These are phyloP conservation scores for Helenozyma baotianmanensis DNA, from an alignment of 805 yeast genomes.

Conservation along the genomic window DNA sequence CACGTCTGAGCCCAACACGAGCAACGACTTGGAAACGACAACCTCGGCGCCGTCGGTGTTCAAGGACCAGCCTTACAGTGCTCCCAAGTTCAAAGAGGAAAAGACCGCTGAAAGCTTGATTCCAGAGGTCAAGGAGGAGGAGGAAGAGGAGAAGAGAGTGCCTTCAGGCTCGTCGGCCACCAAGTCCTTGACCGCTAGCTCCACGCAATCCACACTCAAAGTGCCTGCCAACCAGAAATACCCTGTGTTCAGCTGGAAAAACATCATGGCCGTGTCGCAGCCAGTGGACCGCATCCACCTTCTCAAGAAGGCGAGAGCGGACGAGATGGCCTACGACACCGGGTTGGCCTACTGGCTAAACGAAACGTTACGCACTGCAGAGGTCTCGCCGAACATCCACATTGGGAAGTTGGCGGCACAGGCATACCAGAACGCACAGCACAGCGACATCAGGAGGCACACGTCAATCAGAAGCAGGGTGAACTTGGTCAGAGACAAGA, in stretches of 20 bases:
- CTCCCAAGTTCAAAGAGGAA: slow-evolving; percentile 11
- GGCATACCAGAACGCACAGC: slow-evolving; percentile 63
- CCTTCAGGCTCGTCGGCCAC: neutral
- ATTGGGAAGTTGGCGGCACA: slow-evolving; percentile 55
- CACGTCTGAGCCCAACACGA: slow-evolving; percentile 4
- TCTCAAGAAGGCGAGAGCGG: slow-evolving; percentile 39
- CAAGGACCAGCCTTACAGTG: slow-evolving; percentile 8
- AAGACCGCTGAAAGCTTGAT: slow-evolving; percentile 5
- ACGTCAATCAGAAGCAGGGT: slow-evolving; percentile 45
- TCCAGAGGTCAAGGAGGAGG: slow-evolving; percentile 1
- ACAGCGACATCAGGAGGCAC: slow-evolving; percentile 46
- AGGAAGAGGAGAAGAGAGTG: slow-evolving; percentile 1
- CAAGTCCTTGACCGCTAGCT: neutral
- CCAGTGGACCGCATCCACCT: slow-evolving; percentile 39
- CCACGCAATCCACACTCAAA: slow-evolving; percentile 1
- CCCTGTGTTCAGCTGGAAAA: slow-evolving; percentile 39
- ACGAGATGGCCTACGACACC: slow-evolving; percentile 44
- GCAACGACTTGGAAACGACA: slow-evolving; percentile 4
- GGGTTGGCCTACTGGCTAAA: slow-evolving; percentile 58
- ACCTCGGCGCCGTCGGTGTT: slow-evolving; percentile 11
- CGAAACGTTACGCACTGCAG: slow-evolving; percentile 39
- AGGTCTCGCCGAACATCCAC: slow-evolving; percentile 31
- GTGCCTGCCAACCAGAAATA: slow-evolving; percentile 9
- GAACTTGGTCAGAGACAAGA: slow-evolving; percentile 47
- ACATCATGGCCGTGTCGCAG: slow-evolving; percentile 35